A percentile compares a stretch with the other conserved stretches of the same genome.
Evolutionary conservation across 805 yeast genomes (phyloP).

Genomic region (Hemisphaericaspora nanyangensis): DNA sequence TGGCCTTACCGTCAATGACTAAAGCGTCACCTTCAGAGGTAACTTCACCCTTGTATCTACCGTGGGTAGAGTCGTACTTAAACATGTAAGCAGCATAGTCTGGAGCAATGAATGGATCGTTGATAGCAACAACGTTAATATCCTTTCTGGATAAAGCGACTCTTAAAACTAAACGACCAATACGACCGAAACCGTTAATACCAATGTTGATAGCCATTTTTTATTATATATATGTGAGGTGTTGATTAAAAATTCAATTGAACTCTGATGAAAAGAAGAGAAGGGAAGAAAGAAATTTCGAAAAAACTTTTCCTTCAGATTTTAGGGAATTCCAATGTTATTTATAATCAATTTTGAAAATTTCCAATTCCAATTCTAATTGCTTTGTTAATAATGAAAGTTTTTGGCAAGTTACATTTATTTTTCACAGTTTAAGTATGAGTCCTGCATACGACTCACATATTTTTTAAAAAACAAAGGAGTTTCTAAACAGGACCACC

Average conservation of each 20-base stretch:
- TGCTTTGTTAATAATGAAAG: no score
- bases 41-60: slow-evolving; percentile 76
- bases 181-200: slow-evolving; percentile 94
- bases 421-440: no score
- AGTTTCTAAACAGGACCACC: no score
- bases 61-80: slow-evolving; percentile 94
- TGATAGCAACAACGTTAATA: slow-evolving; percentile 81
- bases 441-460: no score
- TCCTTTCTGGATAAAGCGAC: slow-evolving; percentile 70
- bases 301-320: not conserved
- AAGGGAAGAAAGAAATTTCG: slow-evolving; percentile 1
- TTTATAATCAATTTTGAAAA: slow-evolving; percentile 2
- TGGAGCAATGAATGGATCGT: slow-evolving; percentile 86
- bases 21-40: slow-evolving; percentile 52
- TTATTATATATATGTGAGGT: not conserved
- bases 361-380: not conserved
- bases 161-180: slow-evolving; percentile 86
- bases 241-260: slow-evolving; percentile 2
- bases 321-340: slow-evolving; percentile 3
- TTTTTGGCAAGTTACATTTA: no score
- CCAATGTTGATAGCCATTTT: slow-evolving; percentile 69
- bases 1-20: slow-evolving; percentile 64
- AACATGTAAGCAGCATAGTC: slow-evolving; percentile 94
- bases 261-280: slow-evolving; percentile 1
- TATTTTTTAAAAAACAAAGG: no score